Evolutionary conservation across 371 early-diverging fungal species (phyloP).

Genomic region (Mucor mucedo): DNA sequence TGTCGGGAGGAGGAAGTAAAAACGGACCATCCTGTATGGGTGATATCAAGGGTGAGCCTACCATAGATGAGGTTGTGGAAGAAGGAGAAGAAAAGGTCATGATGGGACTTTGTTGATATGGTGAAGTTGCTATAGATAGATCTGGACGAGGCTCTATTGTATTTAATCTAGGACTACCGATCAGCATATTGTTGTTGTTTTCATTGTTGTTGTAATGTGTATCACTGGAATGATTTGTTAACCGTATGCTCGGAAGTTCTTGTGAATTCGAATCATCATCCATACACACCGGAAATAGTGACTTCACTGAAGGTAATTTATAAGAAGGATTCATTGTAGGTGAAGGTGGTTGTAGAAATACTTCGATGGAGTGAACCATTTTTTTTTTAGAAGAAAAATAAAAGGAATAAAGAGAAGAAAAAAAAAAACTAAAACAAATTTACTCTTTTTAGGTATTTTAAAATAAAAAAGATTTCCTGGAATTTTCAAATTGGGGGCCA

Average conservation of each 20-base stretch:
- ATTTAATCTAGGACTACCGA: constrained; percentile 11
- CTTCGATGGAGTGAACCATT: constrained; percentile 24
- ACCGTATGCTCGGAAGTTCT: constrained; percentile 8
- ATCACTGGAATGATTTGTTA: constrained; percentile 6
- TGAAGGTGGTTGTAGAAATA: constrained; percentile 28
- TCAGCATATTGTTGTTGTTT: neutral
- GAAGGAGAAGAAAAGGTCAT: constrained; percentile 26
- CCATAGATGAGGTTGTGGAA: constrained; percentile 15
- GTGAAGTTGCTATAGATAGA: constrained; percentile 18
- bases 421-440: constrained; percentile 8
- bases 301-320: constrained; percentile 22
- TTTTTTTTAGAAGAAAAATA: neutral
- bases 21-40: constrained; percentile 15
- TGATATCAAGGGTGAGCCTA: constrained; percentile 21
- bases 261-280: constrained; percentile 12
- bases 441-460: constrained; percentile 19
- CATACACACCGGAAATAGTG: constrained; percentile 13
- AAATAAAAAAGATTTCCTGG: constrained; percentile 11
- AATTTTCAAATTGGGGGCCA: constrained; percentile 5
- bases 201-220: constrained; percentile 2
- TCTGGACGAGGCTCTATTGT: constrained; percentile 22
- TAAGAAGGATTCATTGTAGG: constrained; percentile 11
- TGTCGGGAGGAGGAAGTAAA: constrained; percentile 22
- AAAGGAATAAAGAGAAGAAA: constrained; percentile 2
- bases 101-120: constrained; percentile 27